Percentiles rank a stretch among this genome's conserved stretches.
Conservation (phyloP, 257 asterid species). For the Solanum sparsipilum region DNA sequence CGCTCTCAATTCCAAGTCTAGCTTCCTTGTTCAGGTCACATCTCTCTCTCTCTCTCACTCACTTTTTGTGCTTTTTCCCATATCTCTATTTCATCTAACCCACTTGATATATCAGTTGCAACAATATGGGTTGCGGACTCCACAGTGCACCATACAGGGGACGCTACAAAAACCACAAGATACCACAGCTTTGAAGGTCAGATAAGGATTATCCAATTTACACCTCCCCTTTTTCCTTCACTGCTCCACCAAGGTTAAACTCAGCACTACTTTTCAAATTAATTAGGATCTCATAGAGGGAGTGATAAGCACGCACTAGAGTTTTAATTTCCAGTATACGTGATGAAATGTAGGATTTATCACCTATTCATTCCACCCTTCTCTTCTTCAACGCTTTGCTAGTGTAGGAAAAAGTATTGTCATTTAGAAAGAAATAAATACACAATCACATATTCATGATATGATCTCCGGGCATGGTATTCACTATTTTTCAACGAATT, state of each 20-base stretch:
- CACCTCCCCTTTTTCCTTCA: not conserved
- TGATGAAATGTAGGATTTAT: not conserved
- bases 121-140: conserved; percentile 64
- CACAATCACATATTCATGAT: not conserved
- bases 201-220: not conserved
- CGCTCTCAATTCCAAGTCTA: conserved; percentile 37
- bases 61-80: not conserved
- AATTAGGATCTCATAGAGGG: not conserved
- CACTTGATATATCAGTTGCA: conserved; percentile 36
- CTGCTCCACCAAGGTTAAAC: not conserved
- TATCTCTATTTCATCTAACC: not conserved
- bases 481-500: not conserved
- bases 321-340: not conserved
- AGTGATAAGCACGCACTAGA: not conserved
- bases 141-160: conserved; percentile 78
- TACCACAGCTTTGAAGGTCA: conserved; percentile 40
- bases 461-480: not conserved
- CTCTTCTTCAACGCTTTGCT: not conserved
- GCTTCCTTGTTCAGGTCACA: conserved; percentile 71
- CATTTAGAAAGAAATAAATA: not conserved
- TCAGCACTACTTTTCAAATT: not conserved
- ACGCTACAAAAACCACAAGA: conserved; percentile 54
- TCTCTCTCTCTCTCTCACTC: not conserved
- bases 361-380: not conserved
- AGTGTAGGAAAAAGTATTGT: not conserved